Evolutionary conservation across 2,329 filamentous ascomycete species (phyloP).

Genomic region (Apiospora saccharicola): DNA sequence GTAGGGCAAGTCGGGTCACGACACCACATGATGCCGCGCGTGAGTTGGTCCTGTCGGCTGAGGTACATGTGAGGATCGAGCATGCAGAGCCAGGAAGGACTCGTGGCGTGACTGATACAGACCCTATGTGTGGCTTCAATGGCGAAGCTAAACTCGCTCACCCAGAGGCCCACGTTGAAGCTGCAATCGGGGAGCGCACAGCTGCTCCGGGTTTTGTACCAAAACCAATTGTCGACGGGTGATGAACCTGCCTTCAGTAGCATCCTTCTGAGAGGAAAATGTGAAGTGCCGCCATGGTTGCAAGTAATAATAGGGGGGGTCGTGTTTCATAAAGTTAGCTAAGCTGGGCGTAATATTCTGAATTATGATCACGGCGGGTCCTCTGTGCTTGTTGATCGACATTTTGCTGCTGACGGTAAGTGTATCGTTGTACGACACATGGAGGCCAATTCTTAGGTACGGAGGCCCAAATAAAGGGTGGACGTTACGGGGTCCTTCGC

Average conservation of each 20-base stretch:
- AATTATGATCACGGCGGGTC: background rate
- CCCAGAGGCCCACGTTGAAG: background rate
- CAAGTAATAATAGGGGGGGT: background rate
- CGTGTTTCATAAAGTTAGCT: background rate
- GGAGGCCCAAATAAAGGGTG: no score
- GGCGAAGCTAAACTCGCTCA: background rate
- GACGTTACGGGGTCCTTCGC: no score
- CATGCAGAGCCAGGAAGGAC: background rate
- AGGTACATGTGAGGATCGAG: background rate
- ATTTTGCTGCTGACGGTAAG: no score
- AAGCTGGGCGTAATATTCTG: background rate
- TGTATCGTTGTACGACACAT: no score
- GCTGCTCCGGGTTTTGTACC: background rate
- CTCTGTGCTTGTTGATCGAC: background rate
- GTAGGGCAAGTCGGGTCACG: background rate
- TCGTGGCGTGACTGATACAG: background rate
- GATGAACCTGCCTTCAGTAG: background rate
- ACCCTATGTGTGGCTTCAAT: background rate
- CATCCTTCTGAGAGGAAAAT: background rate
- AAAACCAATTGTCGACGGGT: no score
- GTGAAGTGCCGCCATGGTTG: background rate
- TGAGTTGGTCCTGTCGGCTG: background rate
- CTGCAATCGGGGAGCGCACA: background rate
- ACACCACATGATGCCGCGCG: constrained; percentile 22
- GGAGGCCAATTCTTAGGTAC: no score